These are phyloP conservation scores for Grosmannia huntii DNA, from an alignment of 2,329 filamentous ascomycete genomes.

Conservation along the genomic window DNA sequence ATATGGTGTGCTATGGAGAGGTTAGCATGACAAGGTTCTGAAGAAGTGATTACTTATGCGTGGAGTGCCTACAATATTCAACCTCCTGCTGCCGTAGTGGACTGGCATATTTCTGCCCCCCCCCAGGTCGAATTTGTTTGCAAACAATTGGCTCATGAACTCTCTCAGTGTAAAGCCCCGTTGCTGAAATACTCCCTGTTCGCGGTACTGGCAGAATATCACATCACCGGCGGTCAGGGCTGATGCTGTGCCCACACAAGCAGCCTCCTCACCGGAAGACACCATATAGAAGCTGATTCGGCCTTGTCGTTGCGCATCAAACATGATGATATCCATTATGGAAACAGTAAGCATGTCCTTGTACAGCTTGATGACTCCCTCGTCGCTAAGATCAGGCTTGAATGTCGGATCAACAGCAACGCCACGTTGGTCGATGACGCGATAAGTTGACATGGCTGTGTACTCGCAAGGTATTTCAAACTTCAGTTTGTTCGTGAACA, in stretches of 20 bases:
- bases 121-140: constrained; percentile 69
- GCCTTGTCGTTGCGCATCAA: constrained; percentile 93
- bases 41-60: no score
- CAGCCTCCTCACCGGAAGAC: constrained; percentile 86
- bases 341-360: constrained; percentile 54
- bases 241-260: constrained; percentile 78
- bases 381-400: constrained; percentile 55
- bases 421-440: constrained; percentile 82
- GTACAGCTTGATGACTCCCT: constrained; percentile 46
- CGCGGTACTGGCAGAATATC: constrained; percentile 87
- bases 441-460: constrained; percentile 77
- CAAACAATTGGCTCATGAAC: constrained; percentile 93
- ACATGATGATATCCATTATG: constrained; percentile 97
- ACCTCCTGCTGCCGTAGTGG: constrained; percentile 75
- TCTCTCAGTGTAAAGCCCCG: constrained; percentile 76
- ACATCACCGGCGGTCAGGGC: constrained; percentile 76
- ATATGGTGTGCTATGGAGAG: constrained; percentile 53
- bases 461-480: constrained; percentile 65
- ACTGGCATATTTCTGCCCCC: constrained; percentile 92
- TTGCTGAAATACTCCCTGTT: constrained; percentile 82
- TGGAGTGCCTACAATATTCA: constrained; percentile 57
- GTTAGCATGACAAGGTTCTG: neutral
- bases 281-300: constrained; percentile 96
- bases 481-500: constrained; percentile 68
- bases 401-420: constrained; percentile 63